Conservation (phyloP, 345 rosid genomes). For the Citrus unshiu region DNA sequence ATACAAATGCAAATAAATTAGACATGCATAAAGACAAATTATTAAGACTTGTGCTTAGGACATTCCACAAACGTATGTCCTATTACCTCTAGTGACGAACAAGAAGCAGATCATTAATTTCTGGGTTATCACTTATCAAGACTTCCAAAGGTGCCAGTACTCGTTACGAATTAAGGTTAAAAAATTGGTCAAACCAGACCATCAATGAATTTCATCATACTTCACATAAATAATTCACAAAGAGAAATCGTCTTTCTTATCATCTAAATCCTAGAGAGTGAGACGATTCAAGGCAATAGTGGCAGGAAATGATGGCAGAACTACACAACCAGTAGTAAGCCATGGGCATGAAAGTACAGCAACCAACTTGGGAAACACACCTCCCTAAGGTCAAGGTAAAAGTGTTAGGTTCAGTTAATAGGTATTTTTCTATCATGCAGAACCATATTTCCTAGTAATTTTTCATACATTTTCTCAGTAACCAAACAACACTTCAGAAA, state of each 20-base stretch:
- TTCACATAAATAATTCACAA: neutral
- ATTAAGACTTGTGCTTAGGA: neutral
- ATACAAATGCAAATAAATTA: neutral
- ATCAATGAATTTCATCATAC: neutral
- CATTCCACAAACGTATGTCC: neutral
- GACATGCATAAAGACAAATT: neutral
- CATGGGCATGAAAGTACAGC: neutral
- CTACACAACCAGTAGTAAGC: neutral
- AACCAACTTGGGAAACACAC: too few relatives aligned
- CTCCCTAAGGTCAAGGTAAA: too few relatives aligned
- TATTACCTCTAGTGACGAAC: neutral
- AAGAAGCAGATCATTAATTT: neutral
- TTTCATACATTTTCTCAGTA: constrained; percentile 6
- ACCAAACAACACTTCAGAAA: constrained; percentile 2
- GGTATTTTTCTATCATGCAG: neutral
- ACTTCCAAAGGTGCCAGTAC: neutral
- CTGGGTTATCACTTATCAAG: neutral
- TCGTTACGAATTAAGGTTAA: neutral
- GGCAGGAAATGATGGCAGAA: neutral
- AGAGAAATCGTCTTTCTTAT: neutral
- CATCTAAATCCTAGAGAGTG: neutral
- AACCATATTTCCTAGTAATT: neutral
- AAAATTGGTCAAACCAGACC: neutral
- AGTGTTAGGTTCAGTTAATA: neutral
- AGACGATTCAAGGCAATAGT: neutral